phyloP scores from a whole-genome alignment of 179 eudicot genomes.

The Pouteria campechiana region DNA sequence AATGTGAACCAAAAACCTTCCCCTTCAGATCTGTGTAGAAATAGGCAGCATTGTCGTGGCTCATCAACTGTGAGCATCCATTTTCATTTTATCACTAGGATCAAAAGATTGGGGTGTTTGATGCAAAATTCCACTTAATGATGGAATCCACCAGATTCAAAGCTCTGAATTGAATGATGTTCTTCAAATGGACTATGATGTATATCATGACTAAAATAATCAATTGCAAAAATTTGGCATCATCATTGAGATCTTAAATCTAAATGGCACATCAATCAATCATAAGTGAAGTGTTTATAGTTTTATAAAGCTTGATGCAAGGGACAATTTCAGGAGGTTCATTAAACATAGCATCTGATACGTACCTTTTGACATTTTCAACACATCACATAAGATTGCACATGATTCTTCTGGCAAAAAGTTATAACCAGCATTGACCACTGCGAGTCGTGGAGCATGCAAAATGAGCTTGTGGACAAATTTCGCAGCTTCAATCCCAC shows the following conservation, averaged over 20 bases:
- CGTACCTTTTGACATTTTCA: constrained; percentile 50
- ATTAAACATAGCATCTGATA: background rate
- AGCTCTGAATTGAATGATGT: background rate
- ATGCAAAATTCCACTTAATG: too few species aligned
- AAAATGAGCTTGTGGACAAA: constrained; percentile 52
- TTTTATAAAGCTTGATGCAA: background rate
- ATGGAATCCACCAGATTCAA: constrained; percentile 28
- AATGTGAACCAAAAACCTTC: too few species aligned
- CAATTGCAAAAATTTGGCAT: too few species aligned
- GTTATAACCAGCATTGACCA: constrained; percentile 54
- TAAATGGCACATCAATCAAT: too few species aligned
- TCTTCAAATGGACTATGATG: background rate
- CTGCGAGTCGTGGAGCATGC: constrained; percentile 43
- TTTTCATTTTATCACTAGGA: too few species aligned
- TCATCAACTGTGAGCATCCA: too few species aligned
- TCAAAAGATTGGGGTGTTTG: too few species aligned
- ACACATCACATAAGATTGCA: constrained; percentile 36
- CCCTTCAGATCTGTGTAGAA: too few species aligned
- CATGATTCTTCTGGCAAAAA: constrained; percentile 66
- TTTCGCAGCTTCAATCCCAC: constrained; percentile 61
- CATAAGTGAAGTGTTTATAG: too few species aligned
- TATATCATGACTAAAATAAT: background rate
- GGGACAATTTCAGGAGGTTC: background rate
- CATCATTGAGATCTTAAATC: too few species aligned
- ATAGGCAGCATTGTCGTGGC: too few species aligned